Evolutionary conservation across 2,329 filamentous ascomycete species (phyloP).

Genomic region (Ceratocystis diversiconidia): DNA sequence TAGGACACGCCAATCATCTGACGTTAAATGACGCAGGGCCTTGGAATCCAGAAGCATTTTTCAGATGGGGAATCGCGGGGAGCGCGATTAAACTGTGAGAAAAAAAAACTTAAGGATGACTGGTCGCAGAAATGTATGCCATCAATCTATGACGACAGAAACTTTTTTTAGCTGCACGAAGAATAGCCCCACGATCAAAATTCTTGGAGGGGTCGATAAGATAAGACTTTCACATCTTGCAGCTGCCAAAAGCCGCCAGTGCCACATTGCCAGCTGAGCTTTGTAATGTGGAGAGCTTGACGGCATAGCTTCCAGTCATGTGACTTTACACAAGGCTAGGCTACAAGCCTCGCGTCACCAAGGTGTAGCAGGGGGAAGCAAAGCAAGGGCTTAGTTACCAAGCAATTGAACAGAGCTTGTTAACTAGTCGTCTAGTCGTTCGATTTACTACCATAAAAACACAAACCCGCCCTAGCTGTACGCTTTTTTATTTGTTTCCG

Average conservation of each 20-base stretch:
- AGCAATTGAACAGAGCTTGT: constrained; percentile 2
- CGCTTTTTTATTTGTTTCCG: neutral
- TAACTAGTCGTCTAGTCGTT: constrained; percentile 11
- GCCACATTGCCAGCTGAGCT: neutral
- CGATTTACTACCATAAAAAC: constrained; percentile 5
- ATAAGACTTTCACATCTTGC: neutral
- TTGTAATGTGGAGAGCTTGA: neutral
- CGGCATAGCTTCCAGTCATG: constrained; percentile 9
- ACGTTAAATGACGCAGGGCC: constrained; percentile 77
- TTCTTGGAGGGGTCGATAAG: constrained; percentile 17
- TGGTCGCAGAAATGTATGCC: neutral
- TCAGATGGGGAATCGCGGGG: constrained; percentile 15
- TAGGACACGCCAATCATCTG: constrained; percentile 91
- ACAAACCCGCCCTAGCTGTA: constrained; percentile 11
- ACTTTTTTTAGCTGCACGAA: constrained; percentile 5
- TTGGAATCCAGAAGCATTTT: constrained; percentile 91
- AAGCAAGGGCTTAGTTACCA: neutral
- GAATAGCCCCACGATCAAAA: constrained; percentile 14
- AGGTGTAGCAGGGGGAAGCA: constrained; percentile 18
- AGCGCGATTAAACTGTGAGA: neutral
- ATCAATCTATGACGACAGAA: constrained; percentile 13
- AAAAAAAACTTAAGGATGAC: neutral
- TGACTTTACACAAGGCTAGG: constrained; percentile 22
- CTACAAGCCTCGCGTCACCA: constrained; percentile 28
- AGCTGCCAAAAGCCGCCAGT: neutral